Percentiles rank a stretch among this genome's conserved stretches.
Evolutionary conservation across 2,329 filamentous ascomycete genomes (phyloP).

Genomic region (Alternaria hordeiaustralica): DNA sequence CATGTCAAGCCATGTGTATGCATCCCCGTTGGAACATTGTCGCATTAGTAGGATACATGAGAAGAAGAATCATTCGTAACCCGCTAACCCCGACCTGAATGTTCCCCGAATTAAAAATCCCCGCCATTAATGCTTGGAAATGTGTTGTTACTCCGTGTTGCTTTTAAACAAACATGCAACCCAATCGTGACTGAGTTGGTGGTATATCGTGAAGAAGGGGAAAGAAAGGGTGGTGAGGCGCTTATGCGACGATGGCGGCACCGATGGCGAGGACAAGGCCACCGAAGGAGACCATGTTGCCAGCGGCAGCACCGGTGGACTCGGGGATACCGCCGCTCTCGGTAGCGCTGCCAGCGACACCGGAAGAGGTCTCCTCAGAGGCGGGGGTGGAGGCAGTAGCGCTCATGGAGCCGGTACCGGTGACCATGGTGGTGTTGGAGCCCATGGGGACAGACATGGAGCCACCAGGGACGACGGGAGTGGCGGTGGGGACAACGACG

Average conservation of each 20-base stretch:
- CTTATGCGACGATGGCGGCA: conserved; percentile 40
- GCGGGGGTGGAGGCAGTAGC: conserved; percentile 1
- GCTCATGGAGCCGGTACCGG: background rate
- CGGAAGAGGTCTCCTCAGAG: conserved; percentile 6
- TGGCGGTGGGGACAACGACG: conserved; percentile 9
- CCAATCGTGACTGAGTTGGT: conserved; percentile 5
- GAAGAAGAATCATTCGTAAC: background rate
- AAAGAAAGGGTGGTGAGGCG: conserved; percentile 4
- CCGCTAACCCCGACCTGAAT: background rate
- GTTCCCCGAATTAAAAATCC: conserved; percentile 4
- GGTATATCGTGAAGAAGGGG: conserved; percentile 7
- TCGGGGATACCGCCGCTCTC: conserved; percentile 15
- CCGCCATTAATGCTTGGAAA: conserved; percentile 11
- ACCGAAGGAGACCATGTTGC: conserved; percentile 40
- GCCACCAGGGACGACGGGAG: conserved; percentile 14
- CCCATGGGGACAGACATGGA: conserved; percentile 13
- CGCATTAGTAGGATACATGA: conserved; percentile 8
- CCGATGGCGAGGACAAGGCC: conserved; percentile 35
- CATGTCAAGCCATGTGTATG: background rate
- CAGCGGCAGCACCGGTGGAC: conserved; percentile 31
- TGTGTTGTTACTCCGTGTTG: conserved; percentile 8
- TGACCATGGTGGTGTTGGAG: conserved; percentile 15
- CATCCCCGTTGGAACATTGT: background rate
- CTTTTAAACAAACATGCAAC: conserved; percentile 8
- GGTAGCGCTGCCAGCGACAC: conserved; percentile 14